phyloP scores from a whole-genome alignment of 495 filamentous ascomycete genomes.

The Lasiosphaeriaceae sp. region DNA sequence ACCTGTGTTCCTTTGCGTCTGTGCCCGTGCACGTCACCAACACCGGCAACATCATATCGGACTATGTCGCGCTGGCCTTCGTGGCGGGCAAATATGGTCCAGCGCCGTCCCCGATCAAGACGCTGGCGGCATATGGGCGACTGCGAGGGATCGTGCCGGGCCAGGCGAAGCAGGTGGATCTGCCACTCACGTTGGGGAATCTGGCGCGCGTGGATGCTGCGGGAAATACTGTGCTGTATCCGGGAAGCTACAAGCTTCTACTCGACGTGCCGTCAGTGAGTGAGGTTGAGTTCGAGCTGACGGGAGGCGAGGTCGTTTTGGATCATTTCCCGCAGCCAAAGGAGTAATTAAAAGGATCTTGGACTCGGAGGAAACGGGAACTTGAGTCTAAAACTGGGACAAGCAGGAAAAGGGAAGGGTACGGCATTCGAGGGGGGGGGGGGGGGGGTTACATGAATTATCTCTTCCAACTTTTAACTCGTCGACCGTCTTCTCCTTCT shows the following conservation, averaged over 20 bases:
- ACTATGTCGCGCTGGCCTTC: conserved; percentile 59
- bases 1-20: conserved; percentile 43
- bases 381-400: no score
- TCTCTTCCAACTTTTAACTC: no score
- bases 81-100: conserved; percentile 54
- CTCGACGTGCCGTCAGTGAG: conserved; percentile 47
- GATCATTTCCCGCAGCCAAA: conserved; percentile 25
- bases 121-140: conserved; percentile 57
- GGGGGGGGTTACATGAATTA: no score
- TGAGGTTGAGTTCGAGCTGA: conserved; percentile 39
- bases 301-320: conserved; percentile 30
- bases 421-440: no score
- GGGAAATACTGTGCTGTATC: conserved; percentile 62
- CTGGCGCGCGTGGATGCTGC: conserved; percentile 54
- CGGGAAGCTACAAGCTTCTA: conserved; percentile 58
- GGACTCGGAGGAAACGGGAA: no score
- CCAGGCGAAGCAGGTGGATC: conserved; percentile 26
- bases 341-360: background rate
- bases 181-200: conserved; percentile 54
- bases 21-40: conserved; percentile 42
- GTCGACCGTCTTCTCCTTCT: no score
- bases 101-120: conserved; percentile 59
- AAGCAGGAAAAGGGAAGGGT: no score
- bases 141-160: conserved; percentile 43
- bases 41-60: conserved; percentile 50